Percentiles rank a stretch among this genome's conserved stretches.
phyloP scores from a whole-genome alignment of 331 rosid species.

The Quercus phellos region DNA sequence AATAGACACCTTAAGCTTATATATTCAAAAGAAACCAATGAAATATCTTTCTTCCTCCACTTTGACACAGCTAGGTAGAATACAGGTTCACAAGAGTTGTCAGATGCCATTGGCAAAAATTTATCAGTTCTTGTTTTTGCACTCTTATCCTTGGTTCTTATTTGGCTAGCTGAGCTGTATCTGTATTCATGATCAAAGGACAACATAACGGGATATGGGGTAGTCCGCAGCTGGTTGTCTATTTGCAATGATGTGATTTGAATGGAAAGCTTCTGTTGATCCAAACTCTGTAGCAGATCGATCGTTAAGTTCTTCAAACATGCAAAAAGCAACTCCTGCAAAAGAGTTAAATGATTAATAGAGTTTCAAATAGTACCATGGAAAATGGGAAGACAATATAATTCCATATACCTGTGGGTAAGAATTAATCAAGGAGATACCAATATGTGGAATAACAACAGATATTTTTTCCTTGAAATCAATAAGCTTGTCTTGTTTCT shows the following conservation, averaged over 20 bases:
- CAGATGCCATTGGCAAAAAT: slow-evolving; percentile 35
- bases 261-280: slow-evolving; percentile 67
- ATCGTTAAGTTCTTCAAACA: slow-evolving; percentile 57
- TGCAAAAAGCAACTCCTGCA: slow-evolving; percentile 80
- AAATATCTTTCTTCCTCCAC: slow-evolving; percentile 88
- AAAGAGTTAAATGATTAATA: slow-evolving; percentile 16
- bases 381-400: slow-evolving; percentile 13
- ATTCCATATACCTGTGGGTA: slow-evolving; percentile 57
- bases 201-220: slow-evolving; percentile 88
- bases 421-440: slow-evolving; percentile 75
- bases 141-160: slow-evolving; percentile 39
- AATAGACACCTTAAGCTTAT: slow-evolving; percentile 69
- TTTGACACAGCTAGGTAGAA: slow-evolving; percentile 68
- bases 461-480: slow-evolving; percentile 71
- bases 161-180: slow-evolving; percentile 32
- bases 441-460: slow-evolving; percentile 58
- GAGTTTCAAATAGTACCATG: background rate
- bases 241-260: slow-evolving; percentile 67
- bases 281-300: slow-evolving; percentile 72
- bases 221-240: slow-evolving; percentile 84
- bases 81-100: slow-evolving; percentile 51
- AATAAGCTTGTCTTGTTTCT: slow-evolving; percentile 45
- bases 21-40: slow-evolving; percentile 81
- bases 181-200: slow-evolving; percentile 61
- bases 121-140: slow-evolving; percentile 39